phyloP scores from a whole-genome alignment of 331 rosid species.

The Arachis monticola region DNA sequence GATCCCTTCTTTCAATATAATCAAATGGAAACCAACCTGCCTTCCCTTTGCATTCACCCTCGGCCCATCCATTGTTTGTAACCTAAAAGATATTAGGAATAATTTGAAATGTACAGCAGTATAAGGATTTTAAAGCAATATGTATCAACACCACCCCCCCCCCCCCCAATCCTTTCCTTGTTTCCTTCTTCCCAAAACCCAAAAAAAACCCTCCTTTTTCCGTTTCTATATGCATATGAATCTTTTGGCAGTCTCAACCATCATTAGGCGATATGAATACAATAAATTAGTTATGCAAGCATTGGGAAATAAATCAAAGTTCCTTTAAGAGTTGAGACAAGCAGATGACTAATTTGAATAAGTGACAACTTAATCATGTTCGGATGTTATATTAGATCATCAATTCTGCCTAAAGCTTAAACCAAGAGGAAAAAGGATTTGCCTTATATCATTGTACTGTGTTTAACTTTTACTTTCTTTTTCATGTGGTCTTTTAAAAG shows the following conservation, averaged over 20 bases:
- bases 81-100: slow-evolving; percentile 57
- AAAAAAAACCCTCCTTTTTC: neutral
- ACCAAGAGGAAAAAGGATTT: neutral
- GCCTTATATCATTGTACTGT: neutral
- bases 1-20: slow-evolving; percentile 85
- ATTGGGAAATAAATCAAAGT: slow-evolving; percentile 14
- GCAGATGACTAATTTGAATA: neutral
- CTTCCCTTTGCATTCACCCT: slow-evolving; percentile 97
- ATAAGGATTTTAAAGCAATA: slow-evolving; percentile 18
- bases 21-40: slow-evolving; percentile 99
- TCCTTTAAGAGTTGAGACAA: neutral
- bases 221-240: slow-evolving; percentile 3
- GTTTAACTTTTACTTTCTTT: neutral
- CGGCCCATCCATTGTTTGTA: slow-evolving; percentile 95
- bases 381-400: slow-evolving; percentile 5
- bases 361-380: slow-evolving; percentile 13
- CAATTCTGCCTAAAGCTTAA: slow-evolving; percentile 14
- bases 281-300: neutral
- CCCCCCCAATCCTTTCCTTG: too few relatives aligned
- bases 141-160: neutral
- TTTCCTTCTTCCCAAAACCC: too few relatives aligned
- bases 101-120: slow-evolving; percentile 7
- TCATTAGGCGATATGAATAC: neutral
- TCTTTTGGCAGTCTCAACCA: slow-evolving; percentile 13
- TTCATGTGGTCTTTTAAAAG: neutral